Conservation (phyloP, 441 rosid species). For the Arabidopsis lyrata region DNA sequence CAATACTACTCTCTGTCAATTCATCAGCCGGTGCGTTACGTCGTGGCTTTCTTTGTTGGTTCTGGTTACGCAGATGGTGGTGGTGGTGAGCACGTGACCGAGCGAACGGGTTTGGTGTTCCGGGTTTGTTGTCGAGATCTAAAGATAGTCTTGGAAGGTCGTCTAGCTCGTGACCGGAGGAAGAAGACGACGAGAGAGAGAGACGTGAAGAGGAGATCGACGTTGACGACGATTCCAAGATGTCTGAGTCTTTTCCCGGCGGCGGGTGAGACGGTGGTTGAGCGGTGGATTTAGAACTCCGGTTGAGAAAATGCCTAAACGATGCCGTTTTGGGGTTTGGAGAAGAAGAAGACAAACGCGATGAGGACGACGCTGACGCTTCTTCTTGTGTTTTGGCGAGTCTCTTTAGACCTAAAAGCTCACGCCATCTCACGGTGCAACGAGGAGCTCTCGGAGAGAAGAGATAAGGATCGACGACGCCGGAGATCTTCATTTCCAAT, state of each 20-base stretch:
- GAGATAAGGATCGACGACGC: conserved; percentile 56
- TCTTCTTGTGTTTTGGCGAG: conserved; percentile 45
- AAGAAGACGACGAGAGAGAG: conserved; percentile 80
- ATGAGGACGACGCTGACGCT: conserved; percentile 10
- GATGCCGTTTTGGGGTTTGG: conserved; percentile 48
- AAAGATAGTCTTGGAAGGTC: conserved; percentile 81
- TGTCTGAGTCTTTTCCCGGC: conserved; percentile 59
- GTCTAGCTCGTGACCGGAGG: conserved; percentile 88
- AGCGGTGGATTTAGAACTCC: conserved; percentile 59
- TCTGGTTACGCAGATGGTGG: conserved; percentile 41
- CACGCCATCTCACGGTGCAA: conserved; percentile 92
- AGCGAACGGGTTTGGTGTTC: conserved; percentile 50
- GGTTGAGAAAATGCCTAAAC: conserved; percentile 70
- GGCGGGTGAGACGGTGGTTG: conserved; percentile 53
- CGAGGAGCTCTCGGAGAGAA: conserved; percentile 88
- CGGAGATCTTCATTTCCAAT: conserved; percentile 52
- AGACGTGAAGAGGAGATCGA: conserved; percentile 78
- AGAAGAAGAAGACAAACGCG: conserved; percentile 37
- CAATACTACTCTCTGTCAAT: conserved; percentile 34
- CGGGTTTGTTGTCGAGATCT: conserved; percentile 70
- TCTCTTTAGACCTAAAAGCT: conserved; percentile 75
- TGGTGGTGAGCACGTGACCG: conserved; percentile 43
- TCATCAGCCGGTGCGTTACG: conserved; percentile 45
- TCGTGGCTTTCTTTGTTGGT: conserved; percentile 57
- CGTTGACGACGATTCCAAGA: conserved; percentile 52